phyloP scores from a whole-genome alignment of 2,329 filamentous ascomycete genomes.

The Phyllosticta capitalensis region DNA sequence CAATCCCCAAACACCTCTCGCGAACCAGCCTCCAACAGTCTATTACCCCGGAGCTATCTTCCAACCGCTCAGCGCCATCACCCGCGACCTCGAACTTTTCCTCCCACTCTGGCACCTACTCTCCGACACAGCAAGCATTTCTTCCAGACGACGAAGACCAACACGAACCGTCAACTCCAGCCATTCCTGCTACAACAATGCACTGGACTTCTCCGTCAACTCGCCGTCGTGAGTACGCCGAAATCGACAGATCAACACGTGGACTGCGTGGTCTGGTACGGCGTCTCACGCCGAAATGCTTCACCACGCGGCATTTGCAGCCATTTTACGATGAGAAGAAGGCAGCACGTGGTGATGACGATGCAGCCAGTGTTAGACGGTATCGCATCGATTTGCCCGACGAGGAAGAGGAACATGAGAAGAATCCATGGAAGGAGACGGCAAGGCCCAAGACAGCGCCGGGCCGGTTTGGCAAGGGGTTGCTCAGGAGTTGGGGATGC shows the following conservation, averaged over 20 bases:
- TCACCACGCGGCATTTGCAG: constrained; percentile 21
- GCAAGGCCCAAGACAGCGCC: background rate
- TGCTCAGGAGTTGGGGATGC: background rate
- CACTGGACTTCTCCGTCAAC: constrained; percentile 30
- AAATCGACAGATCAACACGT: constrained; percentile 29
- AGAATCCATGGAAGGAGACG: background rate
- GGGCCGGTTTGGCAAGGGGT: background rate
- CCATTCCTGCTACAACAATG: constrained; percentile 20
- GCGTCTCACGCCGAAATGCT: constrained; percentile 23
- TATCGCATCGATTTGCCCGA: constrained; percentile 26
- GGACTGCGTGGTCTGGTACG: constrained; percentile 26
- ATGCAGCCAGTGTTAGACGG: constrained; percentile 28
- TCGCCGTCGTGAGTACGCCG: constrained; percentile 25
- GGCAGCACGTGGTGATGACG: constrained; percentile 12
- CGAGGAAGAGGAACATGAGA: constrained; percentile 14
- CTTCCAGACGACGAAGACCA: background rate
- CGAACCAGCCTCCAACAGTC: background rate
- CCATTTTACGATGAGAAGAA: constrained; percentile 24
- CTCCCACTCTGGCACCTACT: background rate
- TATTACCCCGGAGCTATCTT: background rate
- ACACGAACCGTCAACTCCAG: background rate
- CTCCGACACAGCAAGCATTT: background rate
- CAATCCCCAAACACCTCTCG: background rate
- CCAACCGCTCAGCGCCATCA: background rate
- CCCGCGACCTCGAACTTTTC: constrained; percentile 1